Percentiles rank a stretch among this genome's conserved stretches.
Conservation (phyloP, 2,329 filamentous ascomycete species). For the Calonectria naviculata region DNA sequence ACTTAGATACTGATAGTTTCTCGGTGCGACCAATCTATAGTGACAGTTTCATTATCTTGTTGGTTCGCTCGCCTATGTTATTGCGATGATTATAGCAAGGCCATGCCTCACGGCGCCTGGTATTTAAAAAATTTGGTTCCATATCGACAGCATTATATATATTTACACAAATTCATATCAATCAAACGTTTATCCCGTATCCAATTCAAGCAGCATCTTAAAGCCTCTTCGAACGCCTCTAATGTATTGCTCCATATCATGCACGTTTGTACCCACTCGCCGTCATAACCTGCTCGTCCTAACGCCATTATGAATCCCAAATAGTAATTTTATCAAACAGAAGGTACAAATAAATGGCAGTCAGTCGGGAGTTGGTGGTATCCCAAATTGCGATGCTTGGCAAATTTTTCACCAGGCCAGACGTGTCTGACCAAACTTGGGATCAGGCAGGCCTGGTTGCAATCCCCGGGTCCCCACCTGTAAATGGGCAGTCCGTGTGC, state of each 20-base stretch:
- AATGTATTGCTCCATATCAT: background rate
- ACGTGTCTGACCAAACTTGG: conserved; percentile 57
- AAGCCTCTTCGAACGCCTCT: background rate
- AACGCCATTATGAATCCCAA: background rate
- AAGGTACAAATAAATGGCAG: background rate
- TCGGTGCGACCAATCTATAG: too few species aligned
- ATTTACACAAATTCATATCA: background rate
- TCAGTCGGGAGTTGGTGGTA: background rate
- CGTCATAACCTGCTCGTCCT: background rate
- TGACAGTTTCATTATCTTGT: too few species aligned
- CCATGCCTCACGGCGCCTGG: too few species aligned
- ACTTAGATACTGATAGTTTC: too few species aligned
- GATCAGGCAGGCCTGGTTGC: conserved; percentile 57
- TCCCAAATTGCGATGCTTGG: background rate
- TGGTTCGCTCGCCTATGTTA: too few species aligned
- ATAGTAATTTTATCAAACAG: background rate
- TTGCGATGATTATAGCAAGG: too few species aligned
- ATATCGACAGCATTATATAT: background rate
- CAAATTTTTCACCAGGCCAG: conserved; percentile 58
- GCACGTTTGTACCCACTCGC: background rate
- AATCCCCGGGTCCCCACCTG: conserved; percentile 65
- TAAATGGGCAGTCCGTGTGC: conserved; percentile 60
- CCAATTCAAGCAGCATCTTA: background rate
- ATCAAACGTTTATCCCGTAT: too few species aligned
- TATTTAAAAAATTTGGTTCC: too few species aligned